Evolutionary conservation across 2,329 filamentous ascomycete species (phyloP), one percentile per base, ranked within the genome.

Genomic region (Diaporthe aspalathi): DNA sequence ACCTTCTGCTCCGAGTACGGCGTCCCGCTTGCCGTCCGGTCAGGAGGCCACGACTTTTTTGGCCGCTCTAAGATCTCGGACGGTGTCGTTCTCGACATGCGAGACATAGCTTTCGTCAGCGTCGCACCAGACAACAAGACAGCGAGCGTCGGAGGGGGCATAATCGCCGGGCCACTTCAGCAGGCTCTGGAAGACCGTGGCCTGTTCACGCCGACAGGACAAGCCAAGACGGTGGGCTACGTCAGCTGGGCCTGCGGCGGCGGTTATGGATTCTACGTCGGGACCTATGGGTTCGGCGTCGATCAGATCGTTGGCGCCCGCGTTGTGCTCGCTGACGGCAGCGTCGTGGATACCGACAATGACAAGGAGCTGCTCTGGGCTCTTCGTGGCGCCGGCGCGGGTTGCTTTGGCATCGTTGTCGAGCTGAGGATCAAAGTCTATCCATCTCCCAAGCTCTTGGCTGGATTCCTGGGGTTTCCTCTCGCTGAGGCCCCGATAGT

Each of bases 261-360:
- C 6, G 81, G 81, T 1, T 82, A 82, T 69, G 81, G 81, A 2
- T 73, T 77, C 0, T 76, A 80, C 27, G 74, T 75, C 3, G 71
- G 74, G n/a, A 53, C 63, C 2, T 78, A 74, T 67, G 81, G 82
- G 4, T 68, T 82, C 0, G 81, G 81, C 0, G 77, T 77, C 11
- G 81, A 83, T 68, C 79, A 83, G 72, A 81, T 83, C 20, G 49
- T 83, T 1, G 77, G 75, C 0, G 79, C 77, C 7, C 75, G 71
- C 49, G 66, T 81, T 3, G 77, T 80, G 35, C 74, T 75, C 53
- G 70, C 75, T 8, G 54, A 77, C 11, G 79, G 79, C 3, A 71
- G 75, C 14, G 57, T 80, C 20, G 54, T 80, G 7, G 73, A 77
- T 6, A 77, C 78, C 1, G 73, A 75, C 54, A 75, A 77, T 14